Evolutionary conservation across 2,329 filamentous ascomycete genomes (phyloP), one percentile per base, ranked within the genome.

Genomic region (Hypomyces perniciosus): DNA sequence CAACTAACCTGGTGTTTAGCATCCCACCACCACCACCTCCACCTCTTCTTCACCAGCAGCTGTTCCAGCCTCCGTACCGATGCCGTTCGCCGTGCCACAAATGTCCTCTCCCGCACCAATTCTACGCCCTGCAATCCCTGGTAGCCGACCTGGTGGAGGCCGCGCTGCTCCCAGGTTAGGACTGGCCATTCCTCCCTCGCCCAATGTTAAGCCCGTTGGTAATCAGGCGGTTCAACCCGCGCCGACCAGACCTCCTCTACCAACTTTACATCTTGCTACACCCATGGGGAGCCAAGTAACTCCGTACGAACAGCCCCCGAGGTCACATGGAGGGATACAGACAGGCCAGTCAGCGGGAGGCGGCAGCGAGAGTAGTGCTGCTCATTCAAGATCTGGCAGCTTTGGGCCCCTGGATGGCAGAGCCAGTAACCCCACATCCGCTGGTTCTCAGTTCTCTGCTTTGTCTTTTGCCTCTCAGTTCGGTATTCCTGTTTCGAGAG

Each of bases 181-280:
- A 41, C 81, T 97, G 51, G 88, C 91, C 42, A 97, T 97, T 52
- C 92, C 92, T 35, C 84, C 88, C 1, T 95, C 90, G 34, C 88
- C 90, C 44, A 92, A 83, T 70, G 85, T 78, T 55, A 89, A 91
- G 68, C 84, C 91, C 2, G 82, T 93, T 46, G 80, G 79, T 58
- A 77, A 75, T 59, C 76, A 62, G 71, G 69, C 59, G 9, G 48
- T 56, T 13, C 67, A 54, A 56, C 62, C 64, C 60, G 65, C 61
- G 60, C 64, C 61, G 4, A 61, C 67, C 28, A 65, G 69, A 50
- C 68, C 88, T 27, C 73, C 83, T 27, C 81, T 88, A 29, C 90
- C 90, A n/a, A 85, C 85, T 53, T 77, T 96, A 42, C 86, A 89
- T 61, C 78, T 96, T 20, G 88, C 88, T 12, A 96, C 92, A 2